Base-by-base conservation (phyloP, 2,329 filamentous ascomycete species). In the Trichoderma sp. region DNA sequence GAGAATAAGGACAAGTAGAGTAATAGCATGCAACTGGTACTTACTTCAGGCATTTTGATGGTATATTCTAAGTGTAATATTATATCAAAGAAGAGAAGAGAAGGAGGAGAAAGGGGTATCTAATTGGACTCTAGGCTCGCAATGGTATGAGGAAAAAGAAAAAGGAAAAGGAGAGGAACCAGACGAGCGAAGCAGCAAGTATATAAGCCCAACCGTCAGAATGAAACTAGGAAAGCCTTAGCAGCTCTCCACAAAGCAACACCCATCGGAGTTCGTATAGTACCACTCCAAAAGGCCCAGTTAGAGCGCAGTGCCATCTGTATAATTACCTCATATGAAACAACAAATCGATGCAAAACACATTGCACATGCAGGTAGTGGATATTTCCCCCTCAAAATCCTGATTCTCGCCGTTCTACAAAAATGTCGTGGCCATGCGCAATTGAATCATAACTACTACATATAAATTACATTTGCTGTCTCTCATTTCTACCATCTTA, bases 21-120 rank as follows among this genome's bases (percentile, higher is more conserved):
- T 10, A 21, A 58, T 33, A 11, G 33, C 6, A 35, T 56, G 27
- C 10, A 29, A 56, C 27, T 35, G 56, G 69, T 47, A 19, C 76
- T 68, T 73, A 79, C 78, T 72, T 79, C 70, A 71, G 78, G 77
- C 78, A 79, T 79, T 66, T 75, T 79, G 77, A 53, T 40, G 56
- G 40, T 43, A 70, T n/a, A 27, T 40, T 49, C 24, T 33, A 35
- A 35, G 14, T 5, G 35, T 19, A 47, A 14, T 31, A 16, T 43
- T 5, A 55, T 56, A 14, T 47, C n/a, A 29, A 33, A 24, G 16
- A 64, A 24, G 31, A 37, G 27, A 29, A 29, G 8, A 27, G 56
- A 8, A 24, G 21, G 19, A 35, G n/a, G 27, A 27, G 27, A 27
- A 59, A 21, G 7, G 35, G 35, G 55, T 27, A 27, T 43, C 40